Base-by-base conservation (phyloP, 805 yeast species). In the Candida stauntonica region DNA sequence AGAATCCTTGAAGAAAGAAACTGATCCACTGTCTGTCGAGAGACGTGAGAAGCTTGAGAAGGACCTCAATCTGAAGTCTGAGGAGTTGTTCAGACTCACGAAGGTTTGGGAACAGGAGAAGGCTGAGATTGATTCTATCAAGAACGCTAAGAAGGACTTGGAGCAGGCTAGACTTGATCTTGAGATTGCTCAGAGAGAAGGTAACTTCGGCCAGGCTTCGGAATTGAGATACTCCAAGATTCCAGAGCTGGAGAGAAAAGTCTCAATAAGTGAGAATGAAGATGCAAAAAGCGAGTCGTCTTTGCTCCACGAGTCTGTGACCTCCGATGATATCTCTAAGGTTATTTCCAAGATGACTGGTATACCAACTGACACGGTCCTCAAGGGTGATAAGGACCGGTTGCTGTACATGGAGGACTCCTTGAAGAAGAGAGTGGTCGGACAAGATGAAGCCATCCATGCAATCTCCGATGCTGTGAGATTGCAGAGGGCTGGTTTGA, bases 271-370 rank as follows among this genome's bases (percentile, higher is more conserved):
- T 36, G 65, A 61, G 32, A 58, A 65, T 35, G 67, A 69, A 39
- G 49, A 44, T 30, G 26, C 54, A 29, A 35, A 59, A 50, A 15
- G 45, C 51, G 41, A 46, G 50, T 35, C 39, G 3, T 49, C 56
- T 6, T 63, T 86, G 39, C 66, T 86, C 15, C 98, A 91, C 61
- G 99, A 93, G 50, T 78, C 95, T 0, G 98, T 91, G 4, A 85
- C 96, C 0, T 75, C 95, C 3, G 95, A 89, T 48, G 99, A 91
- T 61, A 93, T 91, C 50, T 94, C 97, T 0, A 73, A 79, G 44
- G 99, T 91, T 6, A 84, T 91, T 11, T 82, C 95, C 12, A 80
- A 87, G 48, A 88, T 93, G 83, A 91, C 99, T 0, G 98, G 98
- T 27, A 88, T 91, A 31, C 99, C 99, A 6, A 86, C 86, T 17